These are phyloP conservation scores for Vigna trinervia DNA, from an alignment of 306 rosid species.

Conservation along the genomic window DNA sequence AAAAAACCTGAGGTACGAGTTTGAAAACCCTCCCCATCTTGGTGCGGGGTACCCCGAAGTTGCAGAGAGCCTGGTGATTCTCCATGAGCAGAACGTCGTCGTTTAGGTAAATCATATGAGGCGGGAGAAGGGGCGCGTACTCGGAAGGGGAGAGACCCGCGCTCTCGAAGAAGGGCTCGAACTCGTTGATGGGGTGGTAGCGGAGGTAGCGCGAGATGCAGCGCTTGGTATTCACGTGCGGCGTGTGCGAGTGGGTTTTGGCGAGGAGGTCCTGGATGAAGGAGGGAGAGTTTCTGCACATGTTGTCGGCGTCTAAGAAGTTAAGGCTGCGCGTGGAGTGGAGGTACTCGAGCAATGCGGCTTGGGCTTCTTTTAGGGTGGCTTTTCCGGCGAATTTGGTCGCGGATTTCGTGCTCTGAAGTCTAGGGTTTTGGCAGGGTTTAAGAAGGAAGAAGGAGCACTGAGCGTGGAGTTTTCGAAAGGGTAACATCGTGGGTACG, in stretches of 20 bases:
- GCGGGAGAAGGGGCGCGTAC: conserved; percentile 64
- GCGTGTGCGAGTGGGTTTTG: conserved; percentile 27
- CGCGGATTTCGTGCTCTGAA: conserved; percentile 38
- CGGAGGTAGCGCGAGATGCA: conserved; percentile 59
- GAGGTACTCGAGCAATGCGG: conserved; percentile 77
- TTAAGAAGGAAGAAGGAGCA: conserved; percentile 15
- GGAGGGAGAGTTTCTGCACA: conserved; percentile 72
- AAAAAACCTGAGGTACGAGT: conserved; percentile 56
- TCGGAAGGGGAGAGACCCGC: conserved; percentile 76
- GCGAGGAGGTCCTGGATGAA: conserved; percentile 62
- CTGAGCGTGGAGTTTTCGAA: conserved; percentile 36
- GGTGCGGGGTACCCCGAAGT: conserved; percentile 64
- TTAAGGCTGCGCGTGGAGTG: conserved; percentile 70
- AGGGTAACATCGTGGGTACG: conserved; percentile 50
- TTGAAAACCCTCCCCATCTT: conserved; percentile 67
- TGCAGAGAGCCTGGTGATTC: conserved; percentile 62
- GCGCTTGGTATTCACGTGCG: conserved; percentile 10
- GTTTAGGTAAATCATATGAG: conserved; percentile 57
- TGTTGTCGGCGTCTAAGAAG: conserved; percentile 76
- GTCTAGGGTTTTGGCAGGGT: conserved; percentile 55
- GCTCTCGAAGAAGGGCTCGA: conserved; percentile 90
- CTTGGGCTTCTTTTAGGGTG: conserved; percentile 60
- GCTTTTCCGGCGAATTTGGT: conserved; percentile 17
- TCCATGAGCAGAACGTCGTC: conserved; percentile 67
- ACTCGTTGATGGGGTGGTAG: conserved; percentile 85